phyloP scores from a whole-genome alignment of 495 filamentous ascomycete genomes.

The Xylaria grammica region DNA sequence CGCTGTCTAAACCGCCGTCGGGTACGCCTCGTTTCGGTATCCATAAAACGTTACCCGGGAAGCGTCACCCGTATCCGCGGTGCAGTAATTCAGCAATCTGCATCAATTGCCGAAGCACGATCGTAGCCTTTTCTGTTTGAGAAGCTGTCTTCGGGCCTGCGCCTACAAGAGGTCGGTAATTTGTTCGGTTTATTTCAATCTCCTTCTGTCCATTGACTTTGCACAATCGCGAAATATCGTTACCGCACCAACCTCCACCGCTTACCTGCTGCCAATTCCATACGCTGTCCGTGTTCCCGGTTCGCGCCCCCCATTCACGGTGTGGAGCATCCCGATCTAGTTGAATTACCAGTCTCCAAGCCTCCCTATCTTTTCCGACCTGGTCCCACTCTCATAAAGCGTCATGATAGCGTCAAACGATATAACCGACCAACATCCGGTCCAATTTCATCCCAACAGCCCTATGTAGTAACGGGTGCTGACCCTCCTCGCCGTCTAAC shows the following conservation, averaged over 20 bases:
- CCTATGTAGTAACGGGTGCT: conserved; percentile 1
- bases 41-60: no score
- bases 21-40: not conserved
- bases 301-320: conserved; percentile 4
- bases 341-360: not conserved
- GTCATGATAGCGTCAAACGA: conserved; percentile 8
- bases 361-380: conserved; percentile 21
- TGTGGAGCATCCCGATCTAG: conserved; percentile 5
- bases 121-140: not conserved
- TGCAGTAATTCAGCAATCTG: conserved; percentile 1
- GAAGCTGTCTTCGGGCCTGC: not conserved
- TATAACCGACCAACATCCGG: conserved; percentile 17
- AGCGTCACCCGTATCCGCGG: not conserved
- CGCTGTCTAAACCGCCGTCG: not conserved
- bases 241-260: not conserved
- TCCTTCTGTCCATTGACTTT: not conserved
- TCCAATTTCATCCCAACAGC: not conserved
- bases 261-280: not conserved
- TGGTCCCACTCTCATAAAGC: not conserved
- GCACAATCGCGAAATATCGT: not conserved
- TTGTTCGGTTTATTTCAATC: conserved; percentile 7
- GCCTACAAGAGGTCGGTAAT: conserved; percentile 10
- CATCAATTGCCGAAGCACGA: not conserved
- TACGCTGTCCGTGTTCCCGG: not conserved
- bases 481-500: not conserved